Percentiles rank a stretch among this genome's conserved stretches.
Evolutionary conservation across 2,329 filamentous ascomycete species (phyloP).

Genomic region (Ophiostoma sp.): DNA sequence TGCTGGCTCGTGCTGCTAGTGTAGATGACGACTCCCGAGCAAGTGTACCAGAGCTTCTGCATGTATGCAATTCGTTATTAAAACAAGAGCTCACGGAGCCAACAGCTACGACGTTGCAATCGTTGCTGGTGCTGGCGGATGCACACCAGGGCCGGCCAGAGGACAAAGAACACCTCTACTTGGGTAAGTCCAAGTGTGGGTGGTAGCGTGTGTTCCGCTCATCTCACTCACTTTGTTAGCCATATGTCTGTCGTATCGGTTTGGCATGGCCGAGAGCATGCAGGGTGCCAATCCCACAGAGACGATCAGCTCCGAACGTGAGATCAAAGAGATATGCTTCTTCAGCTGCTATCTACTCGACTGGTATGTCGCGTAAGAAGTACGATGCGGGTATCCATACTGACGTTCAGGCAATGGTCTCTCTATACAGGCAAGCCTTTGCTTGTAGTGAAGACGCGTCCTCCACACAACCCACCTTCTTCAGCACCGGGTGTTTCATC

Average conservation of each 20-base stretch:
- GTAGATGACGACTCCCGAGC: constrained; percentile 1
- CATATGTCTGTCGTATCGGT: constrained; percentile 15
- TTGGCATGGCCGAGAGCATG: constrained; percentile 19
- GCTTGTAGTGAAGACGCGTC: constrained; percentile 6
- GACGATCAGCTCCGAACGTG: neutral
- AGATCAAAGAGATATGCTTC: constrained; percentile 21
- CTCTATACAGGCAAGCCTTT: constrained; percentile 18
- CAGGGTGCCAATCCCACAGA: neutral
- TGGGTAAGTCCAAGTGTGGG: neutral
- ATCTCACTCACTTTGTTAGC: neutral
- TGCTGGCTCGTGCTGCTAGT: constrained; percentile 15
- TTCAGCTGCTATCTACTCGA: constrained; percentile 21
- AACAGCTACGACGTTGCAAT: constrained; percentile 19
- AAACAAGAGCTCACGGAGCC: constrained; percentile 17
- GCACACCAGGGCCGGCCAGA: neutral
- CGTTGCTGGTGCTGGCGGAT: constrained; percentile 15
- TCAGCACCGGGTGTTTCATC: neutral
- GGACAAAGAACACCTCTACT: neutral
- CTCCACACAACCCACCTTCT: neutral
- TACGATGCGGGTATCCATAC: neutral
- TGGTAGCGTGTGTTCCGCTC: neutral
- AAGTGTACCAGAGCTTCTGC: neutral
- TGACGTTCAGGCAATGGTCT: constrained; percentile 17
- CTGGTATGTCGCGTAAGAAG: neutral
- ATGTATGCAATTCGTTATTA: constrained; percentile 12